Evolutionary conservation across 2,329 filamentous ascomycete genomes (phyloP), one percentile per base, ranked within the genome.

Genomic region (Polytolypa hystricis): DNA sequence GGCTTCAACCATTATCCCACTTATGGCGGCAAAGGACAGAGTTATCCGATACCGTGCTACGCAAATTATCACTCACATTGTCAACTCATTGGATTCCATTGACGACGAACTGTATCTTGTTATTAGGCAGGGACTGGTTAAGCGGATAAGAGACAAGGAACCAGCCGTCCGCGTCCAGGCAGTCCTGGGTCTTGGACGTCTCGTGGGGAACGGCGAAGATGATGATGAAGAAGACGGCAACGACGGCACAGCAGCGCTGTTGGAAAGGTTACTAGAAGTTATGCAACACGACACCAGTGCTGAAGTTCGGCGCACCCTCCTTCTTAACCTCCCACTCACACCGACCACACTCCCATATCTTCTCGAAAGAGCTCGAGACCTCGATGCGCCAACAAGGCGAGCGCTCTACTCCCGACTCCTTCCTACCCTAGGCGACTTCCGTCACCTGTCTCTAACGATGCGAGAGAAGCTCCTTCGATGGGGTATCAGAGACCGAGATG

Each of bases 231-330:
- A 77, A 40, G 76, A 81, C 38, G 78, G 79, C 35, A 78, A 82
- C 20, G 67, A 71, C 17, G 70, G 71, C 15, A 68, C 73, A 8
- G 76, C 73, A 6, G 81, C 83, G 6, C 69, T 95, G 26, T 65
- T 94, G 16, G 78, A 83, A 41, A 93, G 86, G 58, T 73, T 96
- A 4, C 67, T 95, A 7, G 82, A 93, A 49, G 80, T 93, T 19
- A 71, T 96, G 47, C 86, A 93, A 55, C 91, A 96, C 48, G 91
- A 98, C 50, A 83, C 89, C 0, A 93, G 85, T 48, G 86, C 89
- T 2, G 91, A 98, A 51, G 91, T 98, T 23, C 75, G 91, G 47
- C 77, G 87, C 43, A 85, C 85, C 6, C 71, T 98, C 8, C 71
- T 98, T 2, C 73, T 91, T 29, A 96, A 96, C 50, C 69, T 98